phyloP scores from a whole-genome alignment of 257 asterid species.

The Asclepias syriaca region DNA sequence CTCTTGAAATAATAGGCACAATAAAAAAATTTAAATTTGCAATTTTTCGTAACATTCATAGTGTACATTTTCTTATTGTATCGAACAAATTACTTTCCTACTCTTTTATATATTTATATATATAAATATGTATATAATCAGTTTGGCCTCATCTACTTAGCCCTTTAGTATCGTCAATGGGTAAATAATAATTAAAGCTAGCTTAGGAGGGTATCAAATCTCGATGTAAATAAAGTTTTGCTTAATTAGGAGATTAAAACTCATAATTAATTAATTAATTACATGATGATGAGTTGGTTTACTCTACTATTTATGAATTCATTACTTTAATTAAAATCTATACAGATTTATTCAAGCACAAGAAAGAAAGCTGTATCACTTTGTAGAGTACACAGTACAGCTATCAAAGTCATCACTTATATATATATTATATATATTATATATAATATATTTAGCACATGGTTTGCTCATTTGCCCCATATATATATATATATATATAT shows the following conservation, averaged over 20 bases:
- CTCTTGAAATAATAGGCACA: too few relatives aligned
- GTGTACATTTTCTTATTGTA: too few relatives aligned
- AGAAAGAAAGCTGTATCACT: not conserved
- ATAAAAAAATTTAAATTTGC: too few relatives aligned
- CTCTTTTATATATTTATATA: too few relatives aligned
- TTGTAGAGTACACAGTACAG: not conserved
- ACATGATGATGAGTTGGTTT: slow-evolving; percentile 21
- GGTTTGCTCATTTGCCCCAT: slow-evolving; percentile 5
- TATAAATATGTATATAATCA: not conserved
- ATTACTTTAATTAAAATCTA: not conserved
- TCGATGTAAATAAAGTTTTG: slow-evolving; percentile 19
- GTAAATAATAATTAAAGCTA: not conserved
- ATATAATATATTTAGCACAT: not conserved
- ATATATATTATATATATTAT: too few relatives aligned
- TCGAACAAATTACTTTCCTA: too few relatives aligned
- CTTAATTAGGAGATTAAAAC: slow-evolving; percentile 22
- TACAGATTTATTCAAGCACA: not conserved
- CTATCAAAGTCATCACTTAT: not conserved
- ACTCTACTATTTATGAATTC: slow-evolving; percentile 18
- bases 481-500: too few relatives aligned
- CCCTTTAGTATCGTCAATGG: slow-evolving; percentile 7
- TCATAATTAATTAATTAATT: slow-evolving; percentile 12
- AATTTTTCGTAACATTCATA: too few relatives aligned
- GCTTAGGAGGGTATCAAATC: slow-evolving; percentile 18
- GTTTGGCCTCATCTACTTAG: not conserved